These are phyloP conservation scores for Amphicarpaea edgeworthii DNA, from an alignment of 306 rosid genomes.

Conservation along the genomic window DNA sequence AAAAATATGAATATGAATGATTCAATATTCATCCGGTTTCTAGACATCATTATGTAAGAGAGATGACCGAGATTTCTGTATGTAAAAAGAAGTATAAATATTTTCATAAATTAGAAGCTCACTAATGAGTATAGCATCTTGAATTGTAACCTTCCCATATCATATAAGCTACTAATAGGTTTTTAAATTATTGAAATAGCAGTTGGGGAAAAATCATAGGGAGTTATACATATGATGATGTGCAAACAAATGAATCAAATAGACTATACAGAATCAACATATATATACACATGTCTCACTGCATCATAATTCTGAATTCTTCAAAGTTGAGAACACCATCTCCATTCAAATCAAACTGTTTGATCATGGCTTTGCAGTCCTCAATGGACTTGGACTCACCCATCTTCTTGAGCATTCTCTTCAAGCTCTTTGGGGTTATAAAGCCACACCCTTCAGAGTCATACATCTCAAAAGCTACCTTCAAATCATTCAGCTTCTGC, in stretches of 20 bases:
- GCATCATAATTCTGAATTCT: slow-evolving; percentile 87
- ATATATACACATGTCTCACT: not conserved
- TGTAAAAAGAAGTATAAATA: no score
- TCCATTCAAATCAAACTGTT: slow-evolving; percentile 76
- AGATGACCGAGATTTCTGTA: no score
- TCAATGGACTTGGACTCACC: slow-evolving; percentile 69
- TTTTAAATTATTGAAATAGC: not conserved
- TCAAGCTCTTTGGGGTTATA: slow-evolving; percentile 79
- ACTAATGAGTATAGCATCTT: no score
- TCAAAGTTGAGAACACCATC: slow-evolving; percentile 80
- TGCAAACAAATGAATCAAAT: slow-evolving; percentile 18
- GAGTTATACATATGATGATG: not conserved
- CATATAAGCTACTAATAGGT: no score
- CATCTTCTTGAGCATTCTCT: slow-evolving; percentile 70
- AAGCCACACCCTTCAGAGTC: slow-evolving; percentile 70
- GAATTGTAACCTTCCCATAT: no score
- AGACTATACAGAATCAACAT: not conserved
- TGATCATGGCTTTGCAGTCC: slow-evolving; percentile 78
- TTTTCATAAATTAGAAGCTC: no score
- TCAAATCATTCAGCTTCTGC: slow-evolving; percentile 70
- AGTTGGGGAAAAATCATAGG: not conserved
- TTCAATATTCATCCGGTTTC: no score
- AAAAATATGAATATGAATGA: no score
- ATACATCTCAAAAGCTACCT: slow-evolving; percentile 73
- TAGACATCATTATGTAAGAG: no score